Evolutionary conservation across 108 stramenopile species (phyloP), one percentile per base, ranked within the genome.

Genomic region (Schizochytrium sp.): DNA sequence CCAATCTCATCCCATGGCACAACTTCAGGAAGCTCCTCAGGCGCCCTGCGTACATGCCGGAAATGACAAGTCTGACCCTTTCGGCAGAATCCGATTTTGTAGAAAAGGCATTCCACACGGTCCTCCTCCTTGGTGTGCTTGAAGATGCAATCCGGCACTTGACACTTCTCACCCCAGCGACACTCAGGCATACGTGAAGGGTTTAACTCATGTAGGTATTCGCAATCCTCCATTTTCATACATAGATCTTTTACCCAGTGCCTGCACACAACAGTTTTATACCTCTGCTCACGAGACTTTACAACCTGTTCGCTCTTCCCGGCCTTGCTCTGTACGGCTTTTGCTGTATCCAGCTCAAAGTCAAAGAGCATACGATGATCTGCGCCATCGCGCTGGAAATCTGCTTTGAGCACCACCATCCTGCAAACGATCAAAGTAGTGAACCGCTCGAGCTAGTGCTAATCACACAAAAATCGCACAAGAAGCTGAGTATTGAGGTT

Each of bases 111-210:
- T 28, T 83, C 76, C 28, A 83, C 76, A 38, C 76, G 47, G 47
- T 83, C 76, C 28, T 83, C 76, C 47, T 83, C 76, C 53, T 83
- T 83, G 76, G 76, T 83, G 76, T 83, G 76, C 28, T 83, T 83
- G 47, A 83, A 83, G 50, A 83, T 55, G 76, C 76, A 83, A 53
- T 83, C 76, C 15, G 76, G 76, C 28, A 83, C 76, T 53, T 83
- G 76, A 53, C 76, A 83, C 76, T 83, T 83, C 2, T 83, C 76
- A 40, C 76, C 76, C 76, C 76, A 83, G 47, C 76, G 47, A 28
- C 76, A 83, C 3, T 83, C 76, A 2, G 76, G 76, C 76, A 83
- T 83, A 2, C 53, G 47, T 38, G 50, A 5, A 0, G 76, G 76
- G 28, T 83, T 55, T n/a, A 83, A 53, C 3, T 83, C 76, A 28